These are phyloP conservation scores for Gremmenia infestans DNA, from an alignment of 2,329 filamentous ascomycete species.

Conservation along the genomic window DNA sequence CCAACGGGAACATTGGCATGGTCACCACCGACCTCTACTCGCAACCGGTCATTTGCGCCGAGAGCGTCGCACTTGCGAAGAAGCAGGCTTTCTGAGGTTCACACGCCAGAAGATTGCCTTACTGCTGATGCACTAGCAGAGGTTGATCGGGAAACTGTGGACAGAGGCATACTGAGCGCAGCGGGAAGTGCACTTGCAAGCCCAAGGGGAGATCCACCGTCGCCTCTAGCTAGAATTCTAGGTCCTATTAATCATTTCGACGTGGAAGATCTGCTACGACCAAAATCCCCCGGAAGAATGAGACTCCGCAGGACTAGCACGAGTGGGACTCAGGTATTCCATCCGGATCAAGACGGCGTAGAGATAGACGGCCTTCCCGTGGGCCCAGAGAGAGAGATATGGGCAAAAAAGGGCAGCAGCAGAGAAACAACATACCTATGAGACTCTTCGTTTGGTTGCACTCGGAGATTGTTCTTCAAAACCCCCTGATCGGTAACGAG, in stretches of 20 bases:
- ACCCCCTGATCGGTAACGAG: not conserved
- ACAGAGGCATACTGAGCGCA: conserved; percentile 12
- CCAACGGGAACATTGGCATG: not conserved
- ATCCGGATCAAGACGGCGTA: conserved; percentile 21
- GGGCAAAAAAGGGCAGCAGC: conserved; percentile 17
- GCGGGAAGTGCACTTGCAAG: conserved; percentile 14
- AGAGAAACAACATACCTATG: conserved; percentile 26
- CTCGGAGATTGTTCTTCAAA: not conserved
- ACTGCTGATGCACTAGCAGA: not conserved
- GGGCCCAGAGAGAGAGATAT: conserved; percentile 21
- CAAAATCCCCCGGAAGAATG: not conserved
- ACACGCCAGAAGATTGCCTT: conserved; percentile 19
- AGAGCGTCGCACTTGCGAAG: conserved; percentile 4
- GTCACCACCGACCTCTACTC: too few species aligned
- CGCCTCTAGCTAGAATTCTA: not conserved
- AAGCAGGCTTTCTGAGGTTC: conserved; percentile 27
- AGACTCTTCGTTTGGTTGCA: not conserved
- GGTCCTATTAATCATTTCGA: not conserved
- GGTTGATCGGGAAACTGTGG: not conserved
- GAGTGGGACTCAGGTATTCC: conserved; percentile 29
- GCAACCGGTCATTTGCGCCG: too few species aligned
- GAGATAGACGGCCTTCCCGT: conserved; percentile 28
- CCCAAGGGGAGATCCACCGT: conserved; percentile 10
- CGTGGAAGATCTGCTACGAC: not conserved
- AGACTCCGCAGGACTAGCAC: conserved; percentile 23